Evolutionary conservation across 352 stramenopile genomes (phyloP), one percentile per base, ranked within the genome.

Genomic region (Globisporangium uncinulatum): DNA sequence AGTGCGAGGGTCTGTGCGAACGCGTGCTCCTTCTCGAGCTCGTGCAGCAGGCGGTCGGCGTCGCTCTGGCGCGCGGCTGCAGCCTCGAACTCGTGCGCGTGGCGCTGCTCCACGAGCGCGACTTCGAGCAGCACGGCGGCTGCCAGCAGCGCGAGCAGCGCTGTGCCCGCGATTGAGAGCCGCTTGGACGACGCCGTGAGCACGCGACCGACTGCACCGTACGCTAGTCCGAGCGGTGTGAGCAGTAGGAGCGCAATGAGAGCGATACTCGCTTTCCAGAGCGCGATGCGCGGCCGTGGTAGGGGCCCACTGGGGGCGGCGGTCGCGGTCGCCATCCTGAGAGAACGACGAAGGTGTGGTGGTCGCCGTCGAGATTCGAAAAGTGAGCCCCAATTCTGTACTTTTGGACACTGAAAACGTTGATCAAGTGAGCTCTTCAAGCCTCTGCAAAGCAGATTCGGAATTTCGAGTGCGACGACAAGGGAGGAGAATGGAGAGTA

Each of bases 141-240:
- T 0, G 63, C 57, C 1, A 81, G 47, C 21, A 56, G 51, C 4
- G 42, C 49, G 15, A 83, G 59, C 7, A 70, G 1, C 20, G 53
- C 54, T 29, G 80, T 21, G 5, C 73, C 69, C 1, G 19, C 41
- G 20, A 19, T 43, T 4, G 65, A 65, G 19, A 83, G 54, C 32
- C 29, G 47, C 14, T 53, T 50, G 4, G 69, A 72, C 2, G 73
- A 56, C 15, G 50, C 63, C 41, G 70, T 74, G 54, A 86, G 56
- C 48, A 86, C 19, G 1, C 54, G 59, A 15, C 76, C 76, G 13
- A 83, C 29, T 8, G 69, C 56, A 7, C 73, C 76, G 54, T 82
- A 86, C 24, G 56, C 37, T 32, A 80, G 39, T 69, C 61, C 76
- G 53, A 82, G 57, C 21, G 76, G 76, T 48, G 69, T 76, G 49